Base-by-base conservation (phyloP, 345 rosid genomes). In the Pugionium dolabratum region DNA sequence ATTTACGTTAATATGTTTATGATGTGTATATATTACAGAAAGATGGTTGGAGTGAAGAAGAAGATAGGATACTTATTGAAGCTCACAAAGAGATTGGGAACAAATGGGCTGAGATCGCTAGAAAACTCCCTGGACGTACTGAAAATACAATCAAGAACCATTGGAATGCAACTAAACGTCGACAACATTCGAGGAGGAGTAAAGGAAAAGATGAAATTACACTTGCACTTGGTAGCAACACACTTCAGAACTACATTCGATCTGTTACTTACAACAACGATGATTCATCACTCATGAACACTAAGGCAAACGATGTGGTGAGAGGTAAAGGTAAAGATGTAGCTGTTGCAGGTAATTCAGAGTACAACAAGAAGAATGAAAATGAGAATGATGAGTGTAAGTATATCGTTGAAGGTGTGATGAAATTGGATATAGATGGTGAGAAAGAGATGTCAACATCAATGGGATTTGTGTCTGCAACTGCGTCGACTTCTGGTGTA, bases 71-170 rank as follows among this genome's bases (percentile, higher is more conserved):
- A 4, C 6, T 75, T 10, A 69, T 75, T 0, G 11, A 70, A 50
- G 51, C 78, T 2, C 96, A 88, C 53, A 85, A 72, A 26, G 70
- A 72, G 46, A 53, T 88, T 2, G 96, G 96, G 2, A 88, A 88
- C 64, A 71, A 40, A 46, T 88, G 96, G 96, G 88, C 88, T 1
- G 91, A 85, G 75, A 88, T 86, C 5, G 86, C 96, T 1, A 69
- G 76, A 29, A 73, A 65, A 41, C 77, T 88, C 27, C 85, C 81
- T 0, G 91, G 89, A 2, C 79, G 91, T 5, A 79, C 84, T 0
- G 91, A 88, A 42, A 88, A 88, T 41, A 82, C 84, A 0, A 83
- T 79, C n/a, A 84, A 84, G 32, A 84, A 84, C 43, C 88, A 81
- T 6, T 84, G 77, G 71, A 84, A 84, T 2, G 88, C 85, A 5